Conservation (phyloP, 805 yeast genomes). For the Geotrichum ghanense region DNA sequence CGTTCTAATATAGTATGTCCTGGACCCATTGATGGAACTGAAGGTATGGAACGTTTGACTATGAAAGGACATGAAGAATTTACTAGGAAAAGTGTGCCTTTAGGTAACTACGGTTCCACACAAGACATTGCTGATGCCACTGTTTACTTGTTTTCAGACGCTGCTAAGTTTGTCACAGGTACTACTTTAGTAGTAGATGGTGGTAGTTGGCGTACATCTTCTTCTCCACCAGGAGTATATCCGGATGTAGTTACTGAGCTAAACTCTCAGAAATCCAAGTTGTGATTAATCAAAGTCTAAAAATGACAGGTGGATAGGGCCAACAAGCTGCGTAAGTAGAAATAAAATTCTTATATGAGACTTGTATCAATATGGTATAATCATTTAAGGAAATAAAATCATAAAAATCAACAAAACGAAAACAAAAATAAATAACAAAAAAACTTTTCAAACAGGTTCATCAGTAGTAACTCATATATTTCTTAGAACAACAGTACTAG, state of each 20-base stretch:
- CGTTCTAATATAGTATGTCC: constrained; percentile 83
- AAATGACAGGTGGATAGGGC: background rate
- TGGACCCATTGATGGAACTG: constrained; percentile 80
- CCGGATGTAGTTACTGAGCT: constrained; percentile 21
- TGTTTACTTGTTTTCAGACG: constrained; percentile 71
- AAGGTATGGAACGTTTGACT: constrained; percentile 62
- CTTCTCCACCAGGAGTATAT: constrained; percentile 9
- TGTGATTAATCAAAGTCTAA: background rate
- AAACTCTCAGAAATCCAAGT: background rate
- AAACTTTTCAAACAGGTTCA: no score
- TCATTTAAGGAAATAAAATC: no score
- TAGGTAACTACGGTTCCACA: constrained; percentile 43
- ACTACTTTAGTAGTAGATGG: constrained; percentile 79
- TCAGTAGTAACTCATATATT: no score
- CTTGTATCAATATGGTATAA: no score
- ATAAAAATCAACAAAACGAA: no score
- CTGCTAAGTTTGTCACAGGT: constrained; percentile 70
- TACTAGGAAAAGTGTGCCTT: constrained; percentile 41
- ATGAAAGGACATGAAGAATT: constrained; percentile 32
- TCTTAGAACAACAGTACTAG: no score
- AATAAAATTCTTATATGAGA: no score
- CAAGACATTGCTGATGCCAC: constrained; percentile 83
- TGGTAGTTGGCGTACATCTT: constrained; percentile 61
- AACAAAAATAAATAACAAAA: no score
- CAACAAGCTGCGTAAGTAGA: background rate